Conservation (phyloP, 202 grass and related monocot genomes). For the Saccharum hybrid region DNA sequence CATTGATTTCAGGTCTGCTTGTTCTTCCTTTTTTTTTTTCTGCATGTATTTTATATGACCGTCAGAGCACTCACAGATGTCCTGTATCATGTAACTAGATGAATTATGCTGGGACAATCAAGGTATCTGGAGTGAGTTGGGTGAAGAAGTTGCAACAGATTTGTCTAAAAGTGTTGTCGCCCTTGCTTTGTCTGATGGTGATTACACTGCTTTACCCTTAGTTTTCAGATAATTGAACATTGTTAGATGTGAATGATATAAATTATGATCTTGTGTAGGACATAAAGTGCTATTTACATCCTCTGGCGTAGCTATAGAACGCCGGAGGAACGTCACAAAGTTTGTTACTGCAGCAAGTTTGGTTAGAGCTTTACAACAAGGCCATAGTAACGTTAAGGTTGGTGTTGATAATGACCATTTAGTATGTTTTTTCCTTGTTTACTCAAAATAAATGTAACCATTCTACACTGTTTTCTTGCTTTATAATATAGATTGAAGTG, state of each 20-base stretch:
- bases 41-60: background rate
- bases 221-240: background rate
- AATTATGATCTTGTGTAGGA: constrained; percentile 14
- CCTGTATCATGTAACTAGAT: no score
- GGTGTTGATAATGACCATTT: background rate
- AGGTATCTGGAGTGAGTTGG: background rate
- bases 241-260: background rate
- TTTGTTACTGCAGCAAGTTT: constrained; percentile 33
- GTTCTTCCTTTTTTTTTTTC: background rate
- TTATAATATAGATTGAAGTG: constrained; percentile 24
- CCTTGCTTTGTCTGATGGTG: constrained; percentile 28
- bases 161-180: constrained; percentile 27
- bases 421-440: background rate
- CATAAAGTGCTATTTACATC: background rate
- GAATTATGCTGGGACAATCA: background rate
- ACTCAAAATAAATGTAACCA: background rate
- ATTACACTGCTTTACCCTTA: constrained; percentile 10
- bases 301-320: constrained; percentile 34
- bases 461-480: background rate
- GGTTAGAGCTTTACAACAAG: background rate
- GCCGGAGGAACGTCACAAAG: background rate
- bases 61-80: background rate
- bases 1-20: background rate
- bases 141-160: background rate
- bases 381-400: no score